phyloP scores from a whole-genome alignment of 2,329 filamentous ascomycete species.

The Plectosphaerella plurivora region DNA sequence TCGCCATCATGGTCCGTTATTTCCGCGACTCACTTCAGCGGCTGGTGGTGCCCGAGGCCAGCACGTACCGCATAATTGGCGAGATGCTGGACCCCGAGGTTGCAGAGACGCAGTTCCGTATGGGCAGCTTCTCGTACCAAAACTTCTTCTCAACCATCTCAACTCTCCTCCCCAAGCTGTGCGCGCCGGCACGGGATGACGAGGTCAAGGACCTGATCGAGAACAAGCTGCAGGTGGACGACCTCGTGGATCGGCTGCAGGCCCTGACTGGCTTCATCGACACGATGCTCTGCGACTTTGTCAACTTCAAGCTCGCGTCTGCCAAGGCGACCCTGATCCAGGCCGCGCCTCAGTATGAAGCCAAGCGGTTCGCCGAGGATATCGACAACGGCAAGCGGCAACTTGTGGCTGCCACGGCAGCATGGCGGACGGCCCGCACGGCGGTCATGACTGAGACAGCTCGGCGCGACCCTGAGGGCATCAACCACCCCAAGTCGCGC shows the following conservation, averaged over 20 bases:
- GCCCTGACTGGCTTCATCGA: conserved; percentile 73
- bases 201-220: conserved; percentile 67
- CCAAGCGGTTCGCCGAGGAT: conserved; percentile 65
- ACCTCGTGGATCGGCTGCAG: conserved; percentile 72
- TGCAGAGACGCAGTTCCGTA: conserved; percentile 62
- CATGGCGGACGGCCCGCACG: conserved; percentile 60
- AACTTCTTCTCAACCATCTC: conserved; percentile 76
- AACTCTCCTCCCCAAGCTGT: conserved; percentile 71
- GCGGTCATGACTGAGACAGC: conserved; percentile 63
- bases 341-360: conserved; percentile 68
- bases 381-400: conserved; percentile 51
- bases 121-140: conserved; percentile 74
- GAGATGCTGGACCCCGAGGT: conserved; percentile 72
- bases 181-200: conserved; percentile 74
- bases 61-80: conserved; percentile 69
- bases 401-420: conserved; percentile 56
- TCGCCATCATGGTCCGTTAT: conserved; percentile 65
- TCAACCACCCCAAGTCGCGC: conserved; percentile 57
- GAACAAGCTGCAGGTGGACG: conserved; percentile 53
- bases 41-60: conserved; percentile 65
- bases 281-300: conserved; percentile 73
- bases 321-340: conserved; percentile 68
- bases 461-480: conserved; percentile 64
- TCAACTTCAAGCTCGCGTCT: conserved; percentile 73
- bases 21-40: conserved; percentile 69